Evolutionary conservation across 2,329 filamentous ascomycete genomes (phyloP), one percentile per base, ranked within the genome.

Genomic region (Epichloe hybrida): DNA sequence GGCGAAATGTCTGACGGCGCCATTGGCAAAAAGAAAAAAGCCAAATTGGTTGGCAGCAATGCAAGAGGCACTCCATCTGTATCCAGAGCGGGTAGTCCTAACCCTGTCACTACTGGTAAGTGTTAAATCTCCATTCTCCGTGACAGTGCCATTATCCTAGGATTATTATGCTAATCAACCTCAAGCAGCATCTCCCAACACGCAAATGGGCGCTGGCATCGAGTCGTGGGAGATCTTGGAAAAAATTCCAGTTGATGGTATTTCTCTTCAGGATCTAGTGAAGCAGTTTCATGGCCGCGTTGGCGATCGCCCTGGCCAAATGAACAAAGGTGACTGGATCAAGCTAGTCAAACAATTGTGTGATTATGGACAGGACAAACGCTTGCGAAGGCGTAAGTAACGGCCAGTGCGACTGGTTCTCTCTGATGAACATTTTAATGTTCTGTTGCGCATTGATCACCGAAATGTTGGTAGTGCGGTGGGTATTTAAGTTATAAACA

Each of bases 1-100:
- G 81, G 80, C 37, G 81, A 84, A 59, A 82, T 80, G 70, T 82
- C 79, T 1, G 80, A 83, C 55, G 74, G 74, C 4, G 66, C 66
- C 4, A 64, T 66, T 39, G 60, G 56, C 11, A 60, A 59, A 49
- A 76, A 73, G 63, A 80, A 75, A 64, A 64, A 77, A 76, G 77
- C 80, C 57, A 80, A 77, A 63, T 64, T 80, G 48, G 68, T 72
- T 20, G 69, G 67, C 37, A 68, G 66, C 47, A 70, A 70, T 21
- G 66, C 71, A 31, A 70, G 65, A 49, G 72, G 70, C 17, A 79
- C 79, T 5, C 80, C 81, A 5, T 69, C 69, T 7, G 79, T 72
- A 15, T 86, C 81, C 8, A 73, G 83, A 53, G 76, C 79, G 48
- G 75, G 75, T 34, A 86, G 82, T 59, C 83, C 80, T 59, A 71